phyloP scores from a whole-genome alignment of 345 rosid genomes.

The Brassica nigra region DNA sequence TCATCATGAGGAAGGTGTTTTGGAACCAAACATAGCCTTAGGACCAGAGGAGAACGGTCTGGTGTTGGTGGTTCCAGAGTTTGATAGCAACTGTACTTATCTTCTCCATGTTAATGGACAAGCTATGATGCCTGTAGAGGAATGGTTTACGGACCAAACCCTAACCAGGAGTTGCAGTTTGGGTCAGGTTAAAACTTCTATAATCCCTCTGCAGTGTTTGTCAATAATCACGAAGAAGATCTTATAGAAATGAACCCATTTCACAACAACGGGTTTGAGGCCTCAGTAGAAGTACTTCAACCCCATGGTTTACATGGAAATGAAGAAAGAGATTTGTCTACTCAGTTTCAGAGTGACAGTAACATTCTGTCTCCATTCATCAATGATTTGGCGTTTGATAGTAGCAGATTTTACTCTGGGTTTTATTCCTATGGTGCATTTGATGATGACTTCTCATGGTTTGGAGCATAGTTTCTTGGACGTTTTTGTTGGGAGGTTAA shows the following conservation, averaged over 20 bases:
- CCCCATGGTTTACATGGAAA: background rate
- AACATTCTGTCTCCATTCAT: background rate
- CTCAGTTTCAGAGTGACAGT: background rate
- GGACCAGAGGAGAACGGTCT: constrained; percentile 48
- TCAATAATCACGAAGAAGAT: background rate
- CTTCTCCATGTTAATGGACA: constrained; percentile 51
- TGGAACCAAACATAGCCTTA: constrained; percentile 34
- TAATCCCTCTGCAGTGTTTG: background rate
- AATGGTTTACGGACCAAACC: background rate
- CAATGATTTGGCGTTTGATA: background rate
- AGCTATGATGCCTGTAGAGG: constrained; percentile 51
- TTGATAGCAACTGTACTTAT: constrained; percentile 48
- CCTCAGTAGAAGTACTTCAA: constrained; percentile 41
- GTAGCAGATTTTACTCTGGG: constrained; percentile 15
- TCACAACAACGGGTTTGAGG: constrained; percentile 5
- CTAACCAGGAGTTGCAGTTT: background rate
- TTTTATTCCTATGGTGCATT: constrained; percentile 32
- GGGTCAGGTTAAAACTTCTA: background rate
- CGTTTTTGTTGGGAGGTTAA: constrained; percentile 19
- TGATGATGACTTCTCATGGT: constrained; percentile 11
- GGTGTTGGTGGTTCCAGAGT: constrained; percentile 43
- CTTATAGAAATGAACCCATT: background rate
- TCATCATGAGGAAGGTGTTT: constrained; percentile 22
- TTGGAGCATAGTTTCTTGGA: constrained; percentile 33
- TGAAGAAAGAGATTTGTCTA: background rate